These are phyloP conservation scores for Ceratocystis ficicola DNA, from an alignment of 2,329 filamentous ascomycete species.

Conservation along the genomic window DNA sequence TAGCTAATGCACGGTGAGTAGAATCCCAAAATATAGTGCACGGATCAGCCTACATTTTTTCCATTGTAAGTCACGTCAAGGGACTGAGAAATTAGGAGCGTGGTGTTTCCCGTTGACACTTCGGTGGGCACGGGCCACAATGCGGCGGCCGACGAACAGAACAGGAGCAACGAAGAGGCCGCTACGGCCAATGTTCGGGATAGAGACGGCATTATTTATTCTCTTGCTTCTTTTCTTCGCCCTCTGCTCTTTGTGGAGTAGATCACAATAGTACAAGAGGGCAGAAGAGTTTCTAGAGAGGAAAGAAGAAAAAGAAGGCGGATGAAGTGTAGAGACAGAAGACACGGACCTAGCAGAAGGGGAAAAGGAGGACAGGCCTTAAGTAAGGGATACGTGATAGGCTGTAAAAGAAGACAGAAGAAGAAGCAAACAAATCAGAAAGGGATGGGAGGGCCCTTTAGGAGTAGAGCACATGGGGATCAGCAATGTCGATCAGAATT, in stretches of 20 bases:
- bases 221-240: too few relatives aligned
- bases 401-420: not conserved
- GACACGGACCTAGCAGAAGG: too few relatives aligned
- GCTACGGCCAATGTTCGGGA: constrained; percentile 14
- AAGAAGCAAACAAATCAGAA: not conserved
- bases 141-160: constrained; percentile 31
- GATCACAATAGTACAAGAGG: not conserved
- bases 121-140: constrained; percentile 47
- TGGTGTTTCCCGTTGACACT: constrained; percentile 40
- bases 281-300: not conserved
- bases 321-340: too few relatives aligned
- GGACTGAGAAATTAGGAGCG: constrained; percentile 42
- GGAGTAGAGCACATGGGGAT: not conserved
- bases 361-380: too few relatives aligned
- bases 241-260: constrained; percentile 6
- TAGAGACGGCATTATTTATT: constrained; percentile 18
- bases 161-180: constrained; percentile 23
- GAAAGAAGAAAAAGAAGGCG: not conserved
- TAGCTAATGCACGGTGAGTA: not conserved
- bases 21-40: constrained; percentile 26
- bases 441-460: not conserved
- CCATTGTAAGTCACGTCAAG: constrained; percentile 49
- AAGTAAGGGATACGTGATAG: not conserved
- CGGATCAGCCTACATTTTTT: constrained; percentile 39
- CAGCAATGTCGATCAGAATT: not conserved